Conservation (phyloP, 192 early-diverging fungal species). For the Rhizophagus clarus region DNA sequence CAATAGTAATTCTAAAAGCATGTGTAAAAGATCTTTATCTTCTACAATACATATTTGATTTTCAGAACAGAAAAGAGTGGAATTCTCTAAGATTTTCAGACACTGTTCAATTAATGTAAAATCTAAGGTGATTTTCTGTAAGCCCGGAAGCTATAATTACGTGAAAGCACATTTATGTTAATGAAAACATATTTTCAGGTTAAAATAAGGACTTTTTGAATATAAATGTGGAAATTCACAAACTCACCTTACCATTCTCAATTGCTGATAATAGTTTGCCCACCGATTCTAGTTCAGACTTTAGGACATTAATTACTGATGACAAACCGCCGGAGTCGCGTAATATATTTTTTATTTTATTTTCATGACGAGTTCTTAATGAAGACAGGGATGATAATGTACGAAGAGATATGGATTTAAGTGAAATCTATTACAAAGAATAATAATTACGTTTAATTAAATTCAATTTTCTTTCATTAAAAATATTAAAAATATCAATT, state of each 20-base stretch:
- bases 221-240: not conserved
- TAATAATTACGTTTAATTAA: not conserved
- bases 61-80: conserved; percentile 17
- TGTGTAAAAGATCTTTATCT: conserved; percentile 21
- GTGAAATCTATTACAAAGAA: conserved; percentile 20
- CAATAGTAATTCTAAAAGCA: conserved; percentile 32
- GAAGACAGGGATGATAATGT: conserved; percentile 4
- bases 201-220: not conserved
- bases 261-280: not conserved
- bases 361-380: conserved; percentile 22
- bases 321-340: not conserved
- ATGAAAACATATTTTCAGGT: not conserved
- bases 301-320: conserved; percentile 5
- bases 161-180: not conserved
- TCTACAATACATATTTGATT: conserved; percentile 27
- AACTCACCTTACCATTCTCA: conserved; percentile 27
- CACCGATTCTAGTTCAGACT: conserved; percentile 14
- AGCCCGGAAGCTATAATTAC: not conserved
- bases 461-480: not conserved
- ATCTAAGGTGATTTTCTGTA: not conserved
- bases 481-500: not conserved
- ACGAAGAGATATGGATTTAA: conserved; percentile 20
- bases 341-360: conserved; percentile 1
- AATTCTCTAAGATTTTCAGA: conserved; percentile 15
- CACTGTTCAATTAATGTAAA: conserved; percentile 18